Evolutionary conservation across 2,329 filamentous ascomycete species (phyloP).

Genomic region (Pleoardoris graminearum): DNA sequence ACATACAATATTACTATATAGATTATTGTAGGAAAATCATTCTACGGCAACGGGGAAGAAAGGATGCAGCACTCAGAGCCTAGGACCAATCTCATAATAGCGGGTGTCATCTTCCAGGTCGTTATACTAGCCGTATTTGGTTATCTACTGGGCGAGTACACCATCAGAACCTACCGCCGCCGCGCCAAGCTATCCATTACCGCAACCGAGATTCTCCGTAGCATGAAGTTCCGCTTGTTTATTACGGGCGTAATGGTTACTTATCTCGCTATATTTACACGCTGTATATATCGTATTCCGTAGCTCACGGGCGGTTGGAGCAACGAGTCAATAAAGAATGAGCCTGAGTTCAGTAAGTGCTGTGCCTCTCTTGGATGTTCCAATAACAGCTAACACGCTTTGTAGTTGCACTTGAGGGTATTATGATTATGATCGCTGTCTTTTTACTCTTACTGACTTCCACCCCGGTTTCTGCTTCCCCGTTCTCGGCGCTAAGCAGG

Average conservation of each 20-base stretch:
- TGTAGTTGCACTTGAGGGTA: constrained; percentile 55
- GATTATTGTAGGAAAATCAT: no score
- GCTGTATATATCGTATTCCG: constrained; percentile 55
- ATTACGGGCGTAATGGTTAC: constrained; percentile 43
- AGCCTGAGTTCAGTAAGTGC: constrained; percentile 48
- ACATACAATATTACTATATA: no score
- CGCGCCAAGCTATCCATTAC: constrained; percentile 27
- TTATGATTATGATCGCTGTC: constrained; percentile 56
- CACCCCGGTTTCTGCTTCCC: constrained; percentile 52
- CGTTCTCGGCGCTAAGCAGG: constrained; percentile 22
- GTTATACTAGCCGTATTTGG: constrained; percentile 56
- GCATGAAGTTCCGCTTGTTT: constrained; percentile 36
- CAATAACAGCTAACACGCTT: background rate
- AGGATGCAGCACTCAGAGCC: constrained; percentile 44
- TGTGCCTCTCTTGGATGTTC: no score
- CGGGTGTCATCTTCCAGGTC: constrained; percentile 62
- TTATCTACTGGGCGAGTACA: constrained; percentile 45
- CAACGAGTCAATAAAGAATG: constrained; percentile 52
- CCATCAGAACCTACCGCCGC: constrained; percentile 34
- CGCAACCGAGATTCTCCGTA: constrained; percentile 25
- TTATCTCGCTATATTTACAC: constrained; percentile 51
- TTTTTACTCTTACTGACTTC: constrained; percentile 50
- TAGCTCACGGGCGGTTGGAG: constrained; percentile 55
- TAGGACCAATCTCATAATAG: constrained; percentile 62
- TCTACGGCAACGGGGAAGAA: constrained; percentile 53